Conservation (phyloP, 2,329 filamentous ascomycete genomes). For the Graphilbum ipis-grandicollis region DNA sequence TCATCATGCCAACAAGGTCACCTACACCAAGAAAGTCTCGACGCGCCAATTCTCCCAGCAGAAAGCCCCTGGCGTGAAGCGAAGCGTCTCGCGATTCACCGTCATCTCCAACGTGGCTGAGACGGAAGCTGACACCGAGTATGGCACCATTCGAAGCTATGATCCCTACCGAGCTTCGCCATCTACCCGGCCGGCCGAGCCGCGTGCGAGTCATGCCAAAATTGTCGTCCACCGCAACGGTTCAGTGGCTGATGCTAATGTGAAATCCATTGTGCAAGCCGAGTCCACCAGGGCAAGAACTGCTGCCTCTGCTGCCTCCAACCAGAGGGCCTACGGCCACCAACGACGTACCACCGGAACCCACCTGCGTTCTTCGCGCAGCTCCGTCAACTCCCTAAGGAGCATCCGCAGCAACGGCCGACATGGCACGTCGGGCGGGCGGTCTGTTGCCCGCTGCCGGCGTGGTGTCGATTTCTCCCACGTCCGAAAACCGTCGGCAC, state of each 20-base stretch:
- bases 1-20: conserved; percentile 51
- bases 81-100: conserved; percentile 43
- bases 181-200: conserved; percentile 20
- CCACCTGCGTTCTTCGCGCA: conserved; percentile 16
- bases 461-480: conserved; percentile 38
- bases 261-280: conserved; percentile 14
- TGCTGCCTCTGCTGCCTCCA: background rate
- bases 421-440: conserved; percentile 20
- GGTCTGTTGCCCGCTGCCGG: conserved; percentile 28
- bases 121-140: conserved; percentile 19
- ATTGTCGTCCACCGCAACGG: conserved; percentile 48
- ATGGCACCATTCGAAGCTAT: conserved; percentile 46
- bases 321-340: conserved; percentile 11
- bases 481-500: conserved; percentile 20
- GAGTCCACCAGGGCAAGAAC: conserved; percentile 5
- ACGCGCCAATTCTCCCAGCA: conserved; percentile 40
- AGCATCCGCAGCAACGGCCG: conserved; percentile 13
- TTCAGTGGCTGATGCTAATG: conserved; percentile 16
- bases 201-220: conserved; percentile 43
- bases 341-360: conserved; percentile 14
- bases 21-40: conserved; percentile 42
- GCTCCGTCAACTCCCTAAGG: conserved; percentile 30
- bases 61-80: conserved; percentile 27
- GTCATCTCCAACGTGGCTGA: conserved; percentile 46
- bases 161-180: conserved; percentile 67